A percentile compares a stretch with the other conserved stretches of the same genome.
These are phyloP conservation scores for Thraustochytrium sp. DNA, from an alignment of 352 stramenopile genomes.

Conservation along the genomic window DNA sequence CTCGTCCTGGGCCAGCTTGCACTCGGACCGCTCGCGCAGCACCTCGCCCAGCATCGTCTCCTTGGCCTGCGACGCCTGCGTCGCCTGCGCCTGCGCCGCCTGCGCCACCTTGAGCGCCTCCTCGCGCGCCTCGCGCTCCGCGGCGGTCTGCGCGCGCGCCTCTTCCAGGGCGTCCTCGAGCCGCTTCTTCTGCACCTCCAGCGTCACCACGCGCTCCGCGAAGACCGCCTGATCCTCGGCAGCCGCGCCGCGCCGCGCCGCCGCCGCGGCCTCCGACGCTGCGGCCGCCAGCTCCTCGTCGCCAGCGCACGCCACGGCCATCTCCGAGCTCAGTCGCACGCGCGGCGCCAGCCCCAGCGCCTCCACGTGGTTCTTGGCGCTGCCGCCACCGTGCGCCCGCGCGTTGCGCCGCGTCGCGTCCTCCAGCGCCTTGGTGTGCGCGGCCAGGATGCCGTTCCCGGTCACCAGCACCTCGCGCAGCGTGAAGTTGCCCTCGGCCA, in stretches of 20 bases:
- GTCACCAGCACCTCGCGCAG: background rate
- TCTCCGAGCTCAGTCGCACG: background rate
- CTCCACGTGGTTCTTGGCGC: background rate
- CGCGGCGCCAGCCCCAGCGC: background rate
- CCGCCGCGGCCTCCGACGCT: background rate
- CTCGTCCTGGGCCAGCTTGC: background rate
- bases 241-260: background rate
- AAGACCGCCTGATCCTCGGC: background rate
- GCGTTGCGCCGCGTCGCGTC: background rate
- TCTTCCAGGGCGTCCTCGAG: background rate
- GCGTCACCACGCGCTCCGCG: slow-evolving; percentile 24
- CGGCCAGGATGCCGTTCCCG: background rate
- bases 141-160: background rate
- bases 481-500: background rate
- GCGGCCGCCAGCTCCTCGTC: background rate
- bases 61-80: background rate
- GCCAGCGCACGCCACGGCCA: background rate
- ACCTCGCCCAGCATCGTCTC: background rate
- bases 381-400: background rate
- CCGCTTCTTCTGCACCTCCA: background rate
- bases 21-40: background rate
- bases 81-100: background rate
- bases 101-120: background rate
- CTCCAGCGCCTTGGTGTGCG: background rate
- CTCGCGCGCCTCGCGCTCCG: background rate